Base-by-base conservation (phyloP, 1,284 basidiomycete species). In the Puccinia brachypodii region DNA sequence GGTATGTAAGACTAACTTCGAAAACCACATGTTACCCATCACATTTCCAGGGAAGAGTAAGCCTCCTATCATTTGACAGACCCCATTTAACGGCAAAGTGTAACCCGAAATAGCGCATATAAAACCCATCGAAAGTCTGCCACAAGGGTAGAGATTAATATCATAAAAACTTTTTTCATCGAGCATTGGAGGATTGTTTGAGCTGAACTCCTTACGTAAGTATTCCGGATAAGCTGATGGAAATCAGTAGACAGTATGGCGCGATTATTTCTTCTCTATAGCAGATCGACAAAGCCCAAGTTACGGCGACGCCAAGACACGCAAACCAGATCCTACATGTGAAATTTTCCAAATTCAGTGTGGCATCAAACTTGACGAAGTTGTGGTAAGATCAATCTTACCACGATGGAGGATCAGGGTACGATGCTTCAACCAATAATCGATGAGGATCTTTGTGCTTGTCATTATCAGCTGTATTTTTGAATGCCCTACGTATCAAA, bases 1-100 rank as follows among this genome's bases (percentile, higher is more conserved):
- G 31, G 31, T 4, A 71, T 3, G 13, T 31, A 38, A 13, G 28
- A 72, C 69, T 53, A 33, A 53, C 69, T 72, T 72, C 7, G 44
- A 72, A 38, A 72, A 72, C 69, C 69, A 72, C 69, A 72, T 31
- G 69, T 72, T 72, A 16, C 69, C 69, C 44, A 72, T 47, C 19
- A 53, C 47, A 25, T 53, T 72, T 4, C 53, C n/a, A 13, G 25
- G 44, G 28, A 72, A 72, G 28, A 72, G 44, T n/a, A 72, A 33
- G 2, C 69, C 69, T 72, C 69, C 69, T 16, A 72, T 36, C 69
- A 72, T 72, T 53, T 72, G 69, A 44, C 69, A 72, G 69, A 72
- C 69, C 25, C 69, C 47, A 47, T 72, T 72, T 3, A 72, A 13
- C 16, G 69, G 69, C 25, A 72, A 33, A 16, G 25, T 50, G 33